Base-by-base conservation (phyloP, 176 grass and related monocot species). In the Leersia perrieri region DNA sequence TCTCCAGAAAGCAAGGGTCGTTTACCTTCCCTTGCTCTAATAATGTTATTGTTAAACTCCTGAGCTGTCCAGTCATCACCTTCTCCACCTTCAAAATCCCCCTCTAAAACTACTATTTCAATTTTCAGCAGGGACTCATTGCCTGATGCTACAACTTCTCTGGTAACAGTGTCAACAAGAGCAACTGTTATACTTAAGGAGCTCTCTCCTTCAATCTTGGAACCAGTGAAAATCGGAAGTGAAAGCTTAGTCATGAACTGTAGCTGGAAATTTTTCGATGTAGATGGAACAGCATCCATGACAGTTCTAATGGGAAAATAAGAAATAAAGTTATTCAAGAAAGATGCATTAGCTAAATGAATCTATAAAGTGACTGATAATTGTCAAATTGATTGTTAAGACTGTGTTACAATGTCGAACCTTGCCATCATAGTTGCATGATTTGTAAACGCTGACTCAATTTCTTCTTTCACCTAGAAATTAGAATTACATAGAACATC, bases 401-500 rank as follows among this genome's bases (percentile, higher is more conserved):
- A 88, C 44, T 44, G 75, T 68, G 42, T 57, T 31, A 15, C 33
- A 68, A 47, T 40, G 6, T 28, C 57, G 28, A 82, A 99, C 92
- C 78, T 91, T 85, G 88, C 77, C 68, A 91, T 82, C 84, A 76
- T 86, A 57, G 35, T 64, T 4, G 82, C 79, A 81, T 95, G 92
- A 80, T 99, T 99, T 16, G 88, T 80, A 80, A 99, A 81, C 0
- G 92, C 96, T 0, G 27, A 80, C 80, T 99, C 96, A 78, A 99
- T 90, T 89, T 99, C 96, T 88, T 99, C 96, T 83, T 95, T 95
- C 29, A 99, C 93, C 96, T 99, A 88, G 14, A 77, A 47, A 82
- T 26, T 88, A 87, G 45, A 72, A 82, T 64, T 44, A 1, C 63
- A 82, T 13, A 81, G 28, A 90, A 22, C 40, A 84, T 75, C 44